phyloP scores from a whole-genome alignment of 73 alveolate genomes.

The Paramecium biaurelia region DNA sequence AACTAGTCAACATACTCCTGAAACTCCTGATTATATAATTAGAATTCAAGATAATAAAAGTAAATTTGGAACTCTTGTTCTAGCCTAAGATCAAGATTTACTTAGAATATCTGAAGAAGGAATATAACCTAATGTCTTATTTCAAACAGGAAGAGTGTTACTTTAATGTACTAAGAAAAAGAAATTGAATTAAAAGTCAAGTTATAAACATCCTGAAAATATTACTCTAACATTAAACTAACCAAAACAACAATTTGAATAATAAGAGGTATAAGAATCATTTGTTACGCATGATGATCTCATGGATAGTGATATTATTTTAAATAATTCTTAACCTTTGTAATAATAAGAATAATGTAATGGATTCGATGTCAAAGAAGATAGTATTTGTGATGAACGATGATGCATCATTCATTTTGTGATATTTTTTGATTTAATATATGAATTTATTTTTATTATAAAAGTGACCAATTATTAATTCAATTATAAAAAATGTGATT shows the following conservation, averaged over 20 bases:
- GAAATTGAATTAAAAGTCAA: background rate
- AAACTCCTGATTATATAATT: background rate
- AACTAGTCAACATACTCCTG: background rate
- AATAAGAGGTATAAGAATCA: background rate
- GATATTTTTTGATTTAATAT: background rate
- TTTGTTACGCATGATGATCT: background rate
- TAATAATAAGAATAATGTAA: background rate
- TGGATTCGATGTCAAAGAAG: background rate
- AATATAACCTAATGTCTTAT: background rate
- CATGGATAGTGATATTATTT: background rate
- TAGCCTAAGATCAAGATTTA: background rate
- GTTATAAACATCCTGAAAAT: conserved; percentile 1
- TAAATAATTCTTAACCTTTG: background rate
- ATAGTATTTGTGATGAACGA: background rate
- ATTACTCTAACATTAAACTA: background rate
- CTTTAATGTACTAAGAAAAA: background rate
- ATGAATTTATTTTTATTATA: background rate
- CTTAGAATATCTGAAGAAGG: background rate
- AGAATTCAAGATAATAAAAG: conserved; percentile 69
- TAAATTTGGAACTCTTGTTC: conserved; percentile 84
- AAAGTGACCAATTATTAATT: background rate
- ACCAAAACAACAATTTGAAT: background rate
- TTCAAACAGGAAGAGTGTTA: conserved; percentile 11
- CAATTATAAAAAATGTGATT: background rate
- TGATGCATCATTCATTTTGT: background rate